A percentile compares a stretch with the other conserved stretches of the same genome.
These are phyloP conservation scores for Pseudovirgaria hyperparasitica DNA, from an alignment of 2,329 filamentous ascomycete species.

Conservation along the genomic window DNA sequence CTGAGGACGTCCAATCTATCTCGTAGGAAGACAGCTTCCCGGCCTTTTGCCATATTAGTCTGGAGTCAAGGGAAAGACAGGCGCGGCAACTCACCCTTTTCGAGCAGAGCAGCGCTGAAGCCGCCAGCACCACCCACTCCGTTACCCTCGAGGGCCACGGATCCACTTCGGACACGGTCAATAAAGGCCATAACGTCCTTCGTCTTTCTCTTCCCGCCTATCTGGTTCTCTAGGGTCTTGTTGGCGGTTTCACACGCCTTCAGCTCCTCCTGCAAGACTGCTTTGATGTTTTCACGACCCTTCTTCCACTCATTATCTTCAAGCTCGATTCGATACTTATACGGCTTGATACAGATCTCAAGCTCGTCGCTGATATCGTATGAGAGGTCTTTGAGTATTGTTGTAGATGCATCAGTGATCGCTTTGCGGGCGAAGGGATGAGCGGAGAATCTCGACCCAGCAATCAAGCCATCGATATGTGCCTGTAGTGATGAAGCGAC, in stretches of 20 bases:
- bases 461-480: constrained; percentile 67
- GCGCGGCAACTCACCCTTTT: constrained; percentile 65
- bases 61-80: constrained; percentile 2
- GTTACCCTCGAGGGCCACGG: constrained; percentile 65
- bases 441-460: constrained; percentile 69
- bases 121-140: constrained; percentile 77
- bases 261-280: constrained; percentile 76
- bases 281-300: constrained; percentile 69
- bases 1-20: constrained; percentile 83
- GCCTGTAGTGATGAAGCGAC: constrained; percentile 78
- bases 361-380: constrained; percentile 97
- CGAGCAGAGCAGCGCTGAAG: constrained; percentile 77
- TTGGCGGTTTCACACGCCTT: constrained; percentile 69
- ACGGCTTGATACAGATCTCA: constrained; percentile 98
- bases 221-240: constrained; percentile 58
- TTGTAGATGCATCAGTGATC: constrained; percentile 82
- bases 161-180: constrained; percentile 77
- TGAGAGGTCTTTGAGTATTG: constrained; percentile 84
- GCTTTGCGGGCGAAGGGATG: constrained; percentile 88
- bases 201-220: constrained; percentile 74
- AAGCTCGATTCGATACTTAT: constrained; percentile 95
- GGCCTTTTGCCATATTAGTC: constrained; percentile 41
- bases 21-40: constrained; percentile 86
- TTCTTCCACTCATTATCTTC: constrained; percentile 80
- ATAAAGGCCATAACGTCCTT: constrained; percentile 85